Evolutionary conservation across 2,329 filamentous ascomycete genomes (phyloP).

Genomic region (Sphaerulina vaccinii): DNA sequence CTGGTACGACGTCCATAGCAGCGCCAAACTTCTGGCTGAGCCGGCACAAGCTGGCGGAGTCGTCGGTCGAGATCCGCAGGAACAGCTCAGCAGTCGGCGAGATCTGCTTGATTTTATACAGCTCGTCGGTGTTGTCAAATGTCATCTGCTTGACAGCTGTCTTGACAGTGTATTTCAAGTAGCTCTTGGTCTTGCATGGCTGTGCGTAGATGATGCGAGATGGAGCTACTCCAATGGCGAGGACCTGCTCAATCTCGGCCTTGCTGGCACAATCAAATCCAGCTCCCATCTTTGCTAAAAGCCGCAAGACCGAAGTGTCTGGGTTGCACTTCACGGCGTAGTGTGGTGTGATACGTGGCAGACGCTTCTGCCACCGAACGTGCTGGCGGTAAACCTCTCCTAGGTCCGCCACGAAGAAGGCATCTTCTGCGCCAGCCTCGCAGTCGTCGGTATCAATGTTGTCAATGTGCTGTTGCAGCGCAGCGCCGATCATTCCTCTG

Average conservation of each 20-base stretch:
- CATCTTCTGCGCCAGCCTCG: slow-evolving; percentile 89
- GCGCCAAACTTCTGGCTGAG: slow-evolving; percentile 98
- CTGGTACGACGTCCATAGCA: slow-evolving; percentile 74
- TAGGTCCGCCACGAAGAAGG: slow-evolving; percentile 97
- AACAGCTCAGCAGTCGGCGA: slow-evolving; percentile 88
- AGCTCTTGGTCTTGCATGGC: slow-evolving; percentile 99
- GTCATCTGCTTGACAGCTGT: slow-evolving; percentile 96
- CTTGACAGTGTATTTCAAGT: slow-evolving; percentile 83
- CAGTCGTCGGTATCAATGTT: slow-evolving; percentile 83
- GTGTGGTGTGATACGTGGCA: slow-evolving; percentile 90
- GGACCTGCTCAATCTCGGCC: slow-evolving; percentile 89
- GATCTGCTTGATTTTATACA: slow-evolving; percentile 94
- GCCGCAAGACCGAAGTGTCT: slow-evolving; percentile 80
- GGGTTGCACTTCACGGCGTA: slow-evolving; percentile 99
- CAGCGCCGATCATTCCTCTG: slow-evolving; percentile 81
- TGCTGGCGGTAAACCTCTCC: slow-evolving; percentile 99
- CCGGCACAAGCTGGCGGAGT: slow-evolving; percentile 89
- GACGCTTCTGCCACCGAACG: slow-evolving; percentile 92
- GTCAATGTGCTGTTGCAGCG: slow-evolving; percentile 81
- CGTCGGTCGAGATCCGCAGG: slow-evolving; percentile 92
- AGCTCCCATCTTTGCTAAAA: slow-evolving; percentile 83
- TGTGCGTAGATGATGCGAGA: slow-evolving; percentile 97
- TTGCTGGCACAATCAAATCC: slow-evolving; percentile 99
- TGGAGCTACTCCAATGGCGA: slow-evolving; percentile 78
- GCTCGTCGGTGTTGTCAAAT: slow-evolving; percentile 96